These are phyloP conservation scores for Metschnikowia continentalis DNA, from an alignment of 805 yeast species.

Conservation along the genomic window DNA sequence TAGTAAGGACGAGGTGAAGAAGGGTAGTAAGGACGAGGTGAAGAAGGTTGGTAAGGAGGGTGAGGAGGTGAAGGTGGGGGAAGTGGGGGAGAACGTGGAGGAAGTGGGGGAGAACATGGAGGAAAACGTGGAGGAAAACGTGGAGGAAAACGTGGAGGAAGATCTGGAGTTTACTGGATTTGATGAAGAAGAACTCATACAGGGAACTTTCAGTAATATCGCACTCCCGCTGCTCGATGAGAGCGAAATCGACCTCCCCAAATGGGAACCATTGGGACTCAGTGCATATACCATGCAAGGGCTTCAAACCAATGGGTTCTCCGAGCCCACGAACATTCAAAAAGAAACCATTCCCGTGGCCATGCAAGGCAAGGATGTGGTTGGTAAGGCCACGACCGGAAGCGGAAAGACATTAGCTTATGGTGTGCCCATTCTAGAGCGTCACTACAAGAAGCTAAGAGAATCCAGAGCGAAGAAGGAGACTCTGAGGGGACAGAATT, in stretches of 20 bases:
- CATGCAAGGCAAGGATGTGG: slow-evolving; percentile 68
- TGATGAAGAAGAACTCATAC: slow-evolving; percentile 10
- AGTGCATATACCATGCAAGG: slow-evolving; percentile 61
- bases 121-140: slow-evolving; percentile 15
- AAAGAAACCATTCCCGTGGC: slow-evolving; percentile 69
- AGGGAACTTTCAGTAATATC: neutral
- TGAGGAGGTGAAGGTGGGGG: neutral
- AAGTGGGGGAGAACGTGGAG: slow-evolving; percentile 1
- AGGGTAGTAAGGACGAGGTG: slow-evolving; percentile 5
- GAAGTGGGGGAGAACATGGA: slow-evolving; percentile 17
- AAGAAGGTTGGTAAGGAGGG: slow-evolving; percentile 4
- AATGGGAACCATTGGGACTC: slow-evolving; percentile 50
- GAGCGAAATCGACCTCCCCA: slow-evolving; percentile 48
- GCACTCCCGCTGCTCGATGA: slow-evolving; percentile 24
- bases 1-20: slow-evolving; percentile 11
- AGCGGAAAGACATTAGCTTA: slow-evolving; percentile 96
- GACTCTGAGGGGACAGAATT: too few relatives aligned
- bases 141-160: slow-evolving; percentile 19
- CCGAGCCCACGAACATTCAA: slow-evolving; percentile 82
- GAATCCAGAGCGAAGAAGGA: neutral
- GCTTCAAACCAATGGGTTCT: slow-evolving; percentile 53
- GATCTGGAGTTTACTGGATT: slow-evolving; percentile 25
- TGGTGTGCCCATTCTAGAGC: slow-evolving; percentile 86
- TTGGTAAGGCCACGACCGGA: slow-evolving; percentile 97
- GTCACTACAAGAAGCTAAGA: slow-evolving; percentile 30